A percentile compares a stretch with the other conserved stretches of the same genome.
Conservation (phyloP, 2,329 filamentous ascomycete genomes). For the Aureobasidium sp. region DNA sequence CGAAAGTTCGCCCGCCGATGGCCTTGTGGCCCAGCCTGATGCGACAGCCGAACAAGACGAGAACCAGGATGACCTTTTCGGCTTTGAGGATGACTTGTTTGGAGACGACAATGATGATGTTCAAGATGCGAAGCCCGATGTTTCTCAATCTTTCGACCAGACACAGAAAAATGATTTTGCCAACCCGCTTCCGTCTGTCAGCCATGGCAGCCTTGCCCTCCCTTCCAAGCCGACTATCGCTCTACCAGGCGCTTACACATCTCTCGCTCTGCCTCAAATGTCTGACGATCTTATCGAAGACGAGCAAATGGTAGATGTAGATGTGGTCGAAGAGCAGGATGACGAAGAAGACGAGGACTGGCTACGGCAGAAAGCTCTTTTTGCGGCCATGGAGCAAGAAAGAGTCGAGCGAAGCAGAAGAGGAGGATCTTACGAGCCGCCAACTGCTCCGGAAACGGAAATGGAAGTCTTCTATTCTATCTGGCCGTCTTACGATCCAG, state of each 20-base stretch:
- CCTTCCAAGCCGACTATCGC: slow-evolving; percentile 16
- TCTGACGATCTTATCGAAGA: slow-evolving; percentile 6
- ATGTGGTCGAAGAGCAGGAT: slow-evolving; percentile 20
- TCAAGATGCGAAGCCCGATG: neutral
- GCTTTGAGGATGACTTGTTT: slow-evolving; percentile 54
- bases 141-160: neutral
- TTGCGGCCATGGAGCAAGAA: slow-evolving; percentile 15
- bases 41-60: neutral
- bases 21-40: neutral
- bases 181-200: slow-evolving; percentile 6
- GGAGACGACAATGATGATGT: slow-evolving; percentile 44
- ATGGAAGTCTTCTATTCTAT: slow-evolving; percentile 69
- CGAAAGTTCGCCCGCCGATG: neutral
- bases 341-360: slow-evolving; percentile 21
- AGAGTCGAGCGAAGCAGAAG: slow-evolving; percentile 30
- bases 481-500: slow-evolving; percentile 72
- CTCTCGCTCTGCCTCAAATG: slow-evolving; percentile 1
- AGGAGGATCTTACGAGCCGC: slow-evolving; percentile 41
- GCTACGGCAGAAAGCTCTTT: slow-evolving; percentile 23
- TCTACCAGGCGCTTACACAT: slow-evolving; percentile 11
- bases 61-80: slow-evolving; percentile 28
- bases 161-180: slow-evolving; percentile 10
- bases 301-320: slow-evolving; percentile 3
- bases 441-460: slow-evolving; percentile 61
- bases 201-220: slow-evolving; percentile 21